These are phyloP conservation scores for Candolleomyces eurysporus DNA, from an alignment of 768 basidiomycete species.

Conservation along the genomic window DNA sequence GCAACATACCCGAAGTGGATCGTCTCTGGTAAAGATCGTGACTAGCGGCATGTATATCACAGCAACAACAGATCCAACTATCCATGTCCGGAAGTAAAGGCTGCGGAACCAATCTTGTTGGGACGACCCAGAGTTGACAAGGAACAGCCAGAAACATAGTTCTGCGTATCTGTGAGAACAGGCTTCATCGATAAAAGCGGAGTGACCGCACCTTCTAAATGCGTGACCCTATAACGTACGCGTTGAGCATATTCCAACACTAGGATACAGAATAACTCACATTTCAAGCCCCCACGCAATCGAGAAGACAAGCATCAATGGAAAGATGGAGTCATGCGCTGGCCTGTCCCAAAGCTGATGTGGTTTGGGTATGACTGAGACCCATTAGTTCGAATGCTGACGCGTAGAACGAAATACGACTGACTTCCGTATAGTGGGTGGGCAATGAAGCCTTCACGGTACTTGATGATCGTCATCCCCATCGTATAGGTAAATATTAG, in stretches of 20 bases:
- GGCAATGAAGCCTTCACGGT: conserved; percentile 57
- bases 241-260: neutral
- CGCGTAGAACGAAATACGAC: conserved; percentile 21
- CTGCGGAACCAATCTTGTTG: conserved; percentile 79
- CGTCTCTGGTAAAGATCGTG: conserved; percentile 57
- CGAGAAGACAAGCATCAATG: conserved; percentile 62
- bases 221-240: conserved; percentile 55
- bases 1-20: conserved; percentile 55
- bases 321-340: conserved; percentile 54
- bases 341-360: conserved; percentile 50
- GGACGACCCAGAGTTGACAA: conserved; percentile 59
- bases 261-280: conserved; percentile 36
- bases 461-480: conserved; percentile 73
- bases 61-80: conserved; percentile 58
- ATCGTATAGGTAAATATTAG: conserved; percentile 54
- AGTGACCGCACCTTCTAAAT: conserved; percentile 62
- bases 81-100: conserved; percentile 73
- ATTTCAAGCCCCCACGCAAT: conserved; percentile 74
- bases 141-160: conserved; percentile 85
- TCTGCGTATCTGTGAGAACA: conserved; percentile 40
- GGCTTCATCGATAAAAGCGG: neutral
- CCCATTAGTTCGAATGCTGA: neutral
- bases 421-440: conserved; percentile 48
- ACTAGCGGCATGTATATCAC: conserved; percentile 69
- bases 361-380: conserved; percentile 64